A percentile compares a stretch with the other conserved stretches of the same genome.
Evolutionary conservation across 495 filamentous ascomycete species (phyloP).

Genomic region (Xylaria palmicola): DNA sequence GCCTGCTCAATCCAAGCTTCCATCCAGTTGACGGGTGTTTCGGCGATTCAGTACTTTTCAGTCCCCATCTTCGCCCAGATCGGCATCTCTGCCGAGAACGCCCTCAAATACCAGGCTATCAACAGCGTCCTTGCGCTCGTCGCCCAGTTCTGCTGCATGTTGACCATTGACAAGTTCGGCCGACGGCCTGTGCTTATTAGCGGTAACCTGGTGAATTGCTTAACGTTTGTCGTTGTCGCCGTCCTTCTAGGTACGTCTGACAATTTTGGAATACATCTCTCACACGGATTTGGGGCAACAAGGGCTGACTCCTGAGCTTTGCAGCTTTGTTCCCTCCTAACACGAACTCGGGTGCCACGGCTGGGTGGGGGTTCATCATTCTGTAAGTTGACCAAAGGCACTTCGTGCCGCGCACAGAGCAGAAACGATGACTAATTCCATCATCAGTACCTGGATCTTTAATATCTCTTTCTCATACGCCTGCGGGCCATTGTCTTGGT

Average conservation of each 20-base stretch:
- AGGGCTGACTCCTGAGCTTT: background rate
- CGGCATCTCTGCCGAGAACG: slow-evolving; percentile 61
- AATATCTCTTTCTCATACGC: slow-evolving; percentile 67
- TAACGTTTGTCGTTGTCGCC: slow-evolving; percentile 50
- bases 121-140: slow-evolving; percentile 65
- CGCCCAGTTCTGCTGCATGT: slow-evolving; percentile 64
- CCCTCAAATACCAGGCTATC: slow-evolving; percentile 71
- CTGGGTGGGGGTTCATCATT: slow-evolving; percentile 73
- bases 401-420: background rate
- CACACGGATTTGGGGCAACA: background rate
- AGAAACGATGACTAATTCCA: slow-evolving; percentile 6
- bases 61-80: slow-evolving; percentile 67
- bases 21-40: slow-evolving; percentile 72
- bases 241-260: slow-evolving; percentile 11
- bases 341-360: slow-evolving; percentile 49
- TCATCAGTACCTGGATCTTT: slow-evolving; percentile 60
- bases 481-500: slow-evolving; percentile 56
- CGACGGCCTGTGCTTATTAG: slow-evolving; percentile 64
- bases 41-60: slow-evolving; percentile 72
- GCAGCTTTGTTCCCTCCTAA: slow-evolving; percentile 56
- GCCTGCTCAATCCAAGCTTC: slow-evolving; percentile 66
- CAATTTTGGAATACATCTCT: background rate
- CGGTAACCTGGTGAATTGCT: slow-evolving; percentile 64
- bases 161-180: slow-evolving; percentile 65
- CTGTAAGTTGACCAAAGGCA: slow-evolving; percentile 31